phyloP scores from a whole-genome alignment of 2,329 filamentous ascomycete genomes.

The Penicillium sp. region DNA sequence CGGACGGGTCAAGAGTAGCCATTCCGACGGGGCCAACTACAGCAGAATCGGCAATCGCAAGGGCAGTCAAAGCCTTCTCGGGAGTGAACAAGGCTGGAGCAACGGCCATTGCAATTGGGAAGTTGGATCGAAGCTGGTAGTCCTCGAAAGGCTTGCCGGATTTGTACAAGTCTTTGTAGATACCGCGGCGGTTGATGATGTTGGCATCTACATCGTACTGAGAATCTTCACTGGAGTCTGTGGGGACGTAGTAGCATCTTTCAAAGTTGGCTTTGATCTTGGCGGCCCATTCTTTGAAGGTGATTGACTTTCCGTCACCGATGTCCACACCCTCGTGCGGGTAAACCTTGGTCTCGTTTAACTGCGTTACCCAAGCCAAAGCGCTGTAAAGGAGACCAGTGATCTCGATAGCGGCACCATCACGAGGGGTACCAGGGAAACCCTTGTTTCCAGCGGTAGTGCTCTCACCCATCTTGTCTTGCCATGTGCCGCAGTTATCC shows the following conservation, averaged over 20 bases:
- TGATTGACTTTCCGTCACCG: conserved; percentile 62
- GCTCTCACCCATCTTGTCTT: conserved; percentile 99
- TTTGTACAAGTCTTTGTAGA: conserved; percentile 96
- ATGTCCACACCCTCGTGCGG: conserved; percentile 72
- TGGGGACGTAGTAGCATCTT: conserved; percentile 83
- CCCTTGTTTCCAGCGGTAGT: conserved; percentile 88
- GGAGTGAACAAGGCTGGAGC: conserved; percentile 84
- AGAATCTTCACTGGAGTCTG: conserved; percentile 66
- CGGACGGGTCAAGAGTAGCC: conserved; percentile 89
- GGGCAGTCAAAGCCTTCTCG: conserved; percentile 73
- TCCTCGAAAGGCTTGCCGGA: conserved; percentile 96
- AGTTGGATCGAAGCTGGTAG: conserved; percentile 94
- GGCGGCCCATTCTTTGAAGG: conserved; percentile 75
- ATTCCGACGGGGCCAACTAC: conserved; percentile 89
- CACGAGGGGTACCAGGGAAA: conserved; percentile 91
- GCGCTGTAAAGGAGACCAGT: conserved; percentile 91
- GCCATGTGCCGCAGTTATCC: conserved; percentile 96
- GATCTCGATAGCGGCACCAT: conserved; percentile 93
- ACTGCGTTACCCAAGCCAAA: conserved; percentile 72
- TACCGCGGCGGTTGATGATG: conserved; percentile 85
- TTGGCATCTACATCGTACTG: conserved; percentile 77
- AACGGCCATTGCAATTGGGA: conserved; percentile 91
- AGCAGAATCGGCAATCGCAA: conserved; percentile 75
- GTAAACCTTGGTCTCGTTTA: conserved; percentile 70
- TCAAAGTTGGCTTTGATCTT: conserved; percentile 87